Evolutionary conservation across 768 basidiomycete genomes (phyloP).

Genomic region (Mrakia blollopis): DNA sequence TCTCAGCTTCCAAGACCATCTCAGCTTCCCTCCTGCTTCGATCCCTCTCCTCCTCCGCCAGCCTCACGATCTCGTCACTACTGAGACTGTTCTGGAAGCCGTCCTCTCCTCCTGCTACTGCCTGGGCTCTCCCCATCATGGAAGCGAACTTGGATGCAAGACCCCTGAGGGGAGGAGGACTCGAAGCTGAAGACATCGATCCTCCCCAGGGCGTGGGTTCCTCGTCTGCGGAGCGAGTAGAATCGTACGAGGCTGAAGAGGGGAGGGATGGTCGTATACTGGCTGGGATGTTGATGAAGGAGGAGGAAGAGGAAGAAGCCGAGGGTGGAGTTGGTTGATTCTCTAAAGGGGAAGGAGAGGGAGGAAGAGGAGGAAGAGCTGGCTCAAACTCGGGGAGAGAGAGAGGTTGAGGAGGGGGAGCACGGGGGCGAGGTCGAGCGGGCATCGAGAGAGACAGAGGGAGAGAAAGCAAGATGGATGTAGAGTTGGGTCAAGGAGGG

Average conservation of each 20-base stretch:
- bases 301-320: not conserved
- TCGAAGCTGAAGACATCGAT: not conserved
- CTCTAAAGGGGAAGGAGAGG: not conserved
- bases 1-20: conserved; percentile 1
- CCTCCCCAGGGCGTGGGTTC: conserved; percentile 10
- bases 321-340: not conserved
- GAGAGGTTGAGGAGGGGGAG: not conserved
- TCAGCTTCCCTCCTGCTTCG: conserved; percentile 22
- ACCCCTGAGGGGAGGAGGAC: not conserved
- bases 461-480: no score
- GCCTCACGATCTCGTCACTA: conserved; percentile 1
- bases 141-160: not conserved
- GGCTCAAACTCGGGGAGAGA: not conserved
- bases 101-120: not conserved
- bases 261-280: not conserved
- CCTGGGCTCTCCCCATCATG: not conserved
- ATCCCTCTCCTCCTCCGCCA: conserved; percentile 19
- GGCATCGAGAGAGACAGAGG: not conserved
- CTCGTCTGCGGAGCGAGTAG: not conserved
- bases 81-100: not conserved
- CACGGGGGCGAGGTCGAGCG: conserved; percentile 2
- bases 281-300: not conserved
- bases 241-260: conserved; percentile 8
- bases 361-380: not conserved
- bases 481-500: not conserved